Conservation (phyloP, 176 grass and related monocot species). For the Lolium perenne region DNA sequence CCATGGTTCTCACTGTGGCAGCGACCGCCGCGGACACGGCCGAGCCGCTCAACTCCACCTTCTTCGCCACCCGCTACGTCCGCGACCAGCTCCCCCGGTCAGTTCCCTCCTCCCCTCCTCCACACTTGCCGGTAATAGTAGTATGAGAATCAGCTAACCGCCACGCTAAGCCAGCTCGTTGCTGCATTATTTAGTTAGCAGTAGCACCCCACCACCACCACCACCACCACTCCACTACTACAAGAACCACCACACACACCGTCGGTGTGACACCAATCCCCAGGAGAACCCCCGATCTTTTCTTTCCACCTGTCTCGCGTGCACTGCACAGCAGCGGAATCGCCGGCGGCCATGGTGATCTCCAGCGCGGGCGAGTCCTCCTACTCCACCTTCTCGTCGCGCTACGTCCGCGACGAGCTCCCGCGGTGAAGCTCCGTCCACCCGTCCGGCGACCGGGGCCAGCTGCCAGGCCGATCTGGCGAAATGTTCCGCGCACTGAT, state of each 20-base stretch:
- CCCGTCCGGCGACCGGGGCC: too few relatives aligned
- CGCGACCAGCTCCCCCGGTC: constrained; percentile 55
- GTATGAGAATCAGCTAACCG: neutral
- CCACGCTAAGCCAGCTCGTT: neutral
- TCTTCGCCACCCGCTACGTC: constrained; percentile 72
- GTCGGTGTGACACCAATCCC: constrained; percentile 15
- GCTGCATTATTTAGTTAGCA: neutral
- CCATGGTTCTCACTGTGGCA: constrained; percentile 53
- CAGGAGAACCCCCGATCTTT: neutral
- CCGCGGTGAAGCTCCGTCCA: constrained; percentile 42
- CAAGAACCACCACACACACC: constrained; percentile 7
- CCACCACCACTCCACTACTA: constrained; percentile 20
- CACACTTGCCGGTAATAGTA: neutral
- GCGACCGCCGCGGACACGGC: constrained; percentile 38
- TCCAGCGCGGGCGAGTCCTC: constrained; percentile 44
- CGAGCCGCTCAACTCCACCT: constrained; percentile 48
- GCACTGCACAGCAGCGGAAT: neutral
- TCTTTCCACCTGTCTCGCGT: neutral
- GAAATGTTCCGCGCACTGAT: neutral
- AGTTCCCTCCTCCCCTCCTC: neutral
- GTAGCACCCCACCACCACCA: neutral
- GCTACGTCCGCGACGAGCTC: constrained; percentile 56
- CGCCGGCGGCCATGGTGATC: constrained; percentile 62
- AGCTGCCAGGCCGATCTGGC: neutral
- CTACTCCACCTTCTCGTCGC: constrained; percentile 67